Conservation (phyloP, 495 filamentous ascomycete genomes). For the Barbatosphaeria neglecta region DNA sequence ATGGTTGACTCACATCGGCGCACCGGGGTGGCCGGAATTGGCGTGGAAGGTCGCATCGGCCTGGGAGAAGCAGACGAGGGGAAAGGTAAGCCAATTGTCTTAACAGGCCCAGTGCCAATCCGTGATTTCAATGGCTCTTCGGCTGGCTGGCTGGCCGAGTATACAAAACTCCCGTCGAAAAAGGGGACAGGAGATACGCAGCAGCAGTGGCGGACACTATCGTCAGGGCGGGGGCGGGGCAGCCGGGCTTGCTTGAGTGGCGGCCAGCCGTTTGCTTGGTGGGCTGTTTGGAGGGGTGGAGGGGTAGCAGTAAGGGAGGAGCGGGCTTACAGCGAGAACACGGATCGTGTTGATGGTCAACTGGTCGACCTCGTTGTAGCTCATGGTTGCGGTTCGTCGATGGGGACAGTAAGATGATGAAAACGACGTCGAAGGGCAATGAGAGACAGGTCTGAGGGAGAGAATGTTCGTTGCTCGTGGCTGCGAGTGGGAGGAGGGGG, state of each 20-base stretch:
- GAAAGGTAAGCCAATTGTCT: no score
- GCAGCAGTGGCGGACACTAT: neutral
- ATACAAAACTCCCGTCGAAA: neutral
- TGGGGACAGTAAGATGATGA: slow-evolving; percentile 11
- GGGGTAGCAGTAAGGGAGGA: slow-evolving; percentile 19
- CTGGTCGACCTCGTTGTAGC: slow-evolving; percentile 73
- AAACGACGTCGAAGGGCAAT: slow-evolving; percentile 8
- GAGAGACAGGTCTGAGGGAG: slow-evolving; percentile 12
- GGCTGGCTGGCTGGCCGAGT: no score
- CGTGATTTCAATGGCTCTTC: neutral
- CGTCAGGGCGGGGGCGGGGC: neutral
- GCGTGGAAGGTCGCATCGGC: slow-evolving; percentile 93
- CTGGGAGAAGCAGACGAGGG: slow-evolving; percentile 37
- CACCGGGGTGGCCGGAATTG: slow-evolving; percentile 97
- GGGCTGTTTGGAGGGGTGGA: slow-evolving; percentile 37
- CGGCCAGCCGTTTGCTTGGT: no score
- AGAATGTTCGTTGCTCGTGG: no score
- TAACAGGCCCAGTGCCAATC: no score
- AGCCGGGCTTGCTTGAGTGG: no score
- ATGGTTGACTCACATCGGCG: slow-evolving; percentile 74
- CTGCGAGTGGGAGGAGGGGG: neutral
- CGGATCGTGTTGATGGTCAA: slow-evolving; percentile 97
- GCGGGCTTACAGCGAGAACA: slow-evolving; percentile 70
- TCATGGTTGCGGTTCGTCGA: slow-evolving; percentile 55
- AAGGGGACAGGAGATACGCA: neutral